A percentile compares a stretch with the other conserved stretches of the same genome.
Conservation (phyloP, 225 moss, liverwort and hornwort species). For the Ulota crispa region DNA sequence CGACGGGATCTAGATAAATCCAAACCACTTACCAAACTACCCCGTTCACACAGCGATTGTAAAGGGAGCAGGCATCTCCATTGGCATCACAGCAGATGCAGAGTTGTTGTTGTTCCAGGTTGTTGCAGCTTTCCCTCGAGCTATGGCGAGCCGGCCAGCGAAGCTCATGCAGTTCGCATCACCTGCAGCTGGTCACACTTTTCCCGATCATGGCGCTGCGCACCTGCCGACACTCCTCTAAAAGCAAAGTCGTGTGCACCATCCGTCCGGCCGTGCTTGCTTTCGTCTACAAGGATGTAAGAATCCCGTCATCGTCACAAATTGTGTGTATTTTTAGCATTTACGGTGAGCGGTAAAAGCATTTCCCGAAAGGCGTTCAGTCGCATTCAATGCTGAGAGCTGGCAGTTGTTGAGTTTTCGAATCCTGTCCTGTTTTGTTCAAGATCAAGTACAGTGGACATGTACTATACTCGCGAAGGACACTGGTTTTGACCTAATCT, state of each 20-base stretch:
- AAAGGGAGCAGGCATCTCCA: background rate
- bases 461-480: background rate
- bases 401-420: constrained; percentile 14
- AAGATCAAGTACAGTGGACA: constrained; percentile 14
- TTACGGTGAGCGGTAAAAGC: background rate
- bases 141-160: constrained; percentile 14
- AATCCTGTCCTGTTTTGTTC: background rate
- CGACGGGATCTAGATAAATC: background rate
- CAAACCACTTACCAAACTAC: background rate
- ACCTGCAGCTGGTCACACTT: background rate
- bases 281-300: background rate
- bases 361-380: background rate
- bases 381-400: constrained; percentile 21
- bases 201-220: background rate
- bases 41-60: background rate
- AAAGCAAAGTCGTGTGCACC: background rate
- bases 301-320: background rate
- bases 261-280: constrained; percentile 1
- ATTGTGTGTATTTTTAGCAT: constrained; percentile 1
- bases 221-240: constrained; percentile 26
- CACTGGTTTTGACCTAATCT: constrained; percentile 16
- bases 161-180: background rate
- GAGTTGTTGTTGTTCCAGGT: background rate
- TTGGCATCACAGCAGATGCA: background rate
- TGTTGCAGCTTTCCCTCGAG: background rate